Conservation (phyloP, 805 yeast species). For the Ogataea glucozyma region DNA sequence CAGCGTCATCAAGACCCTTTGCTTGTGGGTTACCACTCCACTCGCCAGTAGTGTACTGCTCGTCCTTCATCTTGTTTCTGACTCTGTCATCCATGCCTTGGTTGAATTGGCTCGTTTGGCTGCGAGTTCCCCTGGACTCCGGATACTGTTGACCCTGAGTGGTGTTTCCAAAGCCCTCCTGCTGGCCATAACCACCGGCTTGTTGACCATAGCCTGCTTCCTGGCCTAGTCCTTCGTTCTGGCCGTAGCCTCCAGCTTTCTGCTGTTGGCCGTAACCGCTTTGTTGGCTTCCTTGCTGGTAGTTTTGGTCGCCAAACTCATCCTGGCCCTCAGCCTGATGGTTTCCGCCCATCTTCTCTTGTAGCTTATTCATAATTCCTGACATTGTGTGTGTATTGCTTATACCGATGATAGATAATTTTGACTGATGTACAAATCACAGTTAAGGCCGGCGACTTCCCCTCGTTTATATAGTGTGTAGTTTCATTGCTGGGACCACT, state of each 20-base stretch:
- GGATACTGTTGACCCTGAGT: constrained; percentile 8
- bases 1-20: constrained; percentile 12
- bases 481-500: not conserved
- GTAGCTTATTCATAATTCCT: constrained; percentile 10
- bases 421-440: not conserved
- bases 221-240: constrained; percentile 1
- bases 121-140: not conserved
- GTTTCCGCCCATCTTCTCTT: constrained; percentile 12
- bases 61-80: constrained; percentile 18
- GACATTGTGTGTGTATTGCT: constrained; percentile 7
- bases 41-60: constrained; percentile 6
- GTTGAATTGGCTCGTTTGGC: constrained; percentile 7
- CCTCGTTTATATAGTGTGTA: not conserved
- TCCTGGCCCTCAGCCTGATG: constrained; percentile 2
- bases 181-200: constrained; percentile 7
- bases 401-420: not conserved
- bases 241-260: not conserved
- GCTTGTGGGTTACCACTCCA: constrained; percentile 16
- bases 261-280: not conserved
- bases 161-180: constrained; percentile 2
- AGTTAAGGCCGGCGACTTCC: not conserved
- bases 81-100: constrained; percentile 16
- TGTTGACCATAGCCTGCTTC: not conserved
- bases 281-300: not conserved
- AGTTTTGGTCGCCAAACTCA: not conserved